Evolutionary conservation across 2,329 filamentous ascomycete genomes (phyloP), one percentile per base, ranked within the genome.

Genomic region (Dothiorella sarmentorum): DNA sequence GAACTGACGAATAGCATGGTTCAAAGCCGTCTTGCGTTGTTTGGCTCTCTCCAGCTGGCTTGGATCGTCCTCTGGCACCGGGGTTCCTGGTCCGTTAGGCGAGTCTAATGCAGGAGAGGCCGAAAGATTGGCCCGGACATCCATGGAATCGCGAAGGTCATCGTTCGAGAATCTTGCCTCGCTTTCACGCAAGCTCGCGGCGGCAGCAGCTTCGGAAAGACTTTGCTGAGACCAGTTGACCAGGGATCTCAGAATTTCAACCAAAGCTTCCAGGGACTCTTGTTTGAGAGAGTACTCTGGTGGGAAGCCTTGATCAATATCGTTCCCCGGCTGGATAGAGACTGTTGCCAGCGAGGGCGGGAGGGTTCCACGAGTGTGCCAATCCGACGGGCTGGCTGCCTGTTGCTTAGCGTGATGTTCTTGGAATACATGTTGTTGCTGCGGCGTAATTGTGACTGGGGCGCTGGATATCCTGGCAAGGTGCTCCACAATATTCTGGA

Each of bases 41-140:
- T 97, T 97, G 58, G 92, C 91, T 72, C 89, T 95, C 68, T 97
- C 94, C n/a, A 99, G 79, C 67, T 97, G 88, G 62, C 86, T 91
- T 0, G 93, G 93, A 67, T 99, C 94, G 68, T 99, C 95, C 59
- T 97, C 91, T 3, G 75, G 73, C 4, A 79, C 61, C 2, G 76
- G 76, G 7, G 57, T 59, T 10, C 45, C 38, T 7, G 45, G 47
- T 26, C 44, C 57, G n/a, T 27, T 56, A 3, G 58, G 58, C 4
- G 58, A 43, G 26, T 60, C 58, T 3, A 47, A 18, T 1, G 38
- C 52, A 7, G 58, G 58, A 10, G 43, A 47, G 4, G 49, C 22
- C 3, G 57, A 33, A 22, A 44, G 26, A 17, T 71, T 71, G 13
- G 71, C 72, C 43, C 75, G 85, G 17, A 79, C 89, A 57, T 99